A percentile compares a stretch with the other conserved stretches of the same genome.
phyloP scores from a whole-genome alignment of 768 basidiomycete species.

The Lyophyllum atratum region DNA sequence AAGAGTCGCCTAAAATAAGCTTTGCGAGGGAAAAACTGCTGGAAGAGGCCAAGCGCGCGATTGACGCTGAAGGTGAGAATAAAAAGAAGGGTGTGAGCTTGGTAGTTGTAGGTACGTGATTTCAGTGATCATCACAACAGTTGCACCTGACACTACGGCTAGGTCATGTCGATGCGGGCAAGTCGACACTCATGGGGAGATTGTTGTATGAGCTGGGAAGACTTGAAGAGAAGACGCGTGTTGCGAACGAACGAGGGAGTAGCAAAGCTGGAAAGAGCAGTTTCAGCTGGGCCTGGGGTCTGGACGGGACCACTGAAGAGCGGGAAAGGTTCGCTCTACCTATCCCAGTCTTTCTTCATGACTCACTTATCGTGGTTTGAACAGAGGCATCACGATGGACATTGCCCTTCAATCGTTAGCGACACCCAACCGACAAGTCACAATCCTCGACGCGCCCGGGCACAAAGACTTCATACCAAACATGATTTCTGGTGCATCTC shows the following conservation, averaged over 20 bases:
- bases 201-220: conserved; percentile 90
- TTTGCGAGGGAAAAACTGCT: conserved; percentile 81
- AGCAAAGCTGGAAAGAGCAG: conserved; percentile 90
- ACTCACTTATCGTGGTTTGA: conserved; percentile 10
- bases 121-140: neutral
- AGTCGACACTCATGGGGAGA: conserved; percentile 96
- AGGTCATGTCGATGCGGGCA: conserved; percentile 99
- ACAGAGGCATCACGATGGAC: conserved; percentile 97
- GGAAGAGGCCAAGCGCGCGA: conserved; percentile 66
- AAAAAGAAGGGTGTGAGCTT: conserved; percentile 77
- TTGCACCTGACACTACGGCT: conserved; percentile 3
- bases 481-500: conserved; percentile 98
- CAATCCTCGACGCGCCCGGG: conserved; percentile 96
- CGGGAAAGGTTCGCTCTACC: conserved; percentile 70
- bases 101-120: conserved; percentile 82
- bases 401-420: conserved; percentile 81
- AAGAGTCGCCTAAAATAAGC: conserved; percentile 63
- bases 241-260: conserved; percentile 87
- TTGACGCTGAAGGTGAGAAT: conserved; percentile 48
- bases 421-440: conserved; percentile 78
- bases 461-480: conserved; percentile 98
- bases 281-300: conserved; percentile 97
- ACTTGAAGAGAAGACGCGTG: conserved; percentile 81
- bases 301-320: conserved; percentile 93
- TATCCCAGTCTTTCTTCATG: neutral